phyloP scores from a whole-genome alignment of 2,329 filamentous ascomycete genomes.

The Aspergillus fructus region DNA sequence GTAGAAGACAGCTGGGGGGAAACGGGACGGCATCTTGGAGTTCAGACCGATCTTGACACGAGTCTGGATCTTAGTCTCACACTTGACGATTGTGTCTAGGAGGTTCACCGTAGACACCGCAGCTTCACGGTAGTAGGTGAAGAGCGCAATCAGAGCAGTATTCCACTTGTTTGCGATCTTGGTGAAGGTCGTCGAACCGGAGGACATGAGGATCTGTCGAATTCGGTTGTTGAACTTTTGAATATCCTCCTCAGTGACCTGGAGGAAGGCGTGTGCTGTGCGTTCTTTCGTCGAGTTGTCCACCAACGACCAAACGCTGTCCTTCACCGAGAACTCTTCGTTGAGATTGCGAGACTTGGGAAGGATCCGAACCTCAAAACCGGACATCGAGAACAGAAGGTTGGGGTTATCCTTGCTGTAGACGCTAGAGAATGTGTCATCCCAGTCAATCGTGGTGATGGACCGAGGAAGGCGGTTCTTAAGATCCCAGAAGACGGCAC shows the following conservation, averaged over 20 bases:
- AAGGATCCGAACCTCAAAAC: conserved; percentile 94
- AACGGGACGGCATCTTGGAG: conserved; percentile 98
- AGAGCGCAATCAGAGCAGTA: conserved; percentile 91
- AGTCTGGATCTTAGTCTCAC: conserved; percentile 98
- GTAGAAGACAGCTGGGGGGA: conserved; percentile 97
- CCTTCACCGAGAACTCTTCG: conserved; percentile 95
- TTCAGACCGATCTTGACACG: conserved; percentile 98
- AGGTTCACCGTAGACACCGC: conserved; percentile 93
- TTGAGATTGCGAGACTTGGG: conserved; percentile 94
- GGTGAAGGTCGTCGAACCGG: conserved; percentile 97
- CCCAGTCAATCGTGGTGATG: conserved; percentile 97
- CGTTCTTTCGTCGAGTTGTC: conserved; percentile 96
- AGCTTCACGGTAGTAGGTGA: conserved; percentile 97
- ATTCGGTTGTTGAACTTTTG: conserved; percentile 99
- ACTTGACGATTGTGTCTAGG: conserved; percentile 97
- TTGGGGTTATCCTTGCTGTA: conserved; percentile 99
- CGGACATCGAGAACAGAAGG: conserved; percentile 93
- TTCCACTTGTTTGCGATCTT: conserved; percentile 99
- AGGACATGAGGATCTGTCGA: conserved; percentile 97
- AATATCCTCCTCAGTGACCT: conserved; percentile 96
- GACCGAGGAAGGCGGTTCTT: conserved; percentile 95
- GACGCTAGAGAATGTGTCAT: conserved; percentile 96
- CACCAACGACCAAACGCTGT: conserved; percentile 96
- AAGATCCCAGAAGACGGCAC: conserved; percentile 97
- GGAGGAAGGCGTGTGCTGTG: conserved; percentile 94